Base-by-base conservation (phyloP, 78 protist genomes). In the Ministeria vibrans region DNA sequence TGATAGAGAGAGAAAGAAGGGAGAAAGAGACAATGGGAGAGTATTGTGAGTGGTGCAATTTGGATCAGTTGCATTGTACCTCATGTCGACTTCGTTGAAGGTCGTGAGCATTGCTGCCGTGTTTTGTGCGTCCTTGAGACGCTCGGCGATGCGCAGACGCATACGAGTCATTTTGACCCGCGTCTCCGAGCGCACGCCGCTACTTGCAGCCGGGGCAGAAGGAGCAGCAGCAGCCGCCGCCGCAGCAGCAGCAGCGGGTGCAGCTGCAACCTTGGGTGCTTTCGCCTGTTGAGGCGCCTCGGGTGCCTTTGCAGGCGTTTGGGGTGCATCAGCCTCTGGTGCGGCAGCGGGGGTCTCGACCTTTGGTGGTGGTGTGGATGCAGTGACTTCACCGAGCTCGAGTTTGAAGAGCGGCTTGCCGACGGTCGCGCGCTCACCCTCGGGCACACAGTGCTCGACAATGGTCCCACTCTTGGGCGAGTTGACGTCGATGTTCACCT, bases 31-130 rank as follows among this genome's bases (percentile, higher is more conserved):
- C n/a, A n/a, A n/a, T n/a, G n/a, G n/a, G n/a, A n/a, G n/a, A n/a
- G n/a, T n/a, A n/a, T n/a, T n/a, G n/a, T n/a, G n/a, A n/a, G n/a
- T n/a, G n/a, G n/a, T n/a, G n/a, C n/a, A n/a, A n/a, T n/a, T n/a
- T n/a, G n/a, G n/a, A n/a, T n/a, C n/a, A n/a, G n/a, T n/a, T n/a
- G n/a, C n/a, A n/a, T n/a, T 68, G 28, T 20, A 80, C 84, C 39
- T 76, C 98, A 97, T 93, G 89, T 97, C 98, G 59, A 94, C 77
- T 82, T 97, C 98, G 73, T 97, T 90, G 94, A 95, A 97, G 39
- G 99, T 97, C 63, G 99, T 97, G 74, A 97, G 95, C 93, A 86
- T 78, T 32, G 99, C 99, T 13, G 88, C 86, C 22, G 95, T 91
- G 85, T 94, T 92, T 83, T 97, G 98, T 28, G 97, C 70, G 11